Conservation (phyloP, 805 yeast species). For the Schwanniomyces polymorphus region DNA sequence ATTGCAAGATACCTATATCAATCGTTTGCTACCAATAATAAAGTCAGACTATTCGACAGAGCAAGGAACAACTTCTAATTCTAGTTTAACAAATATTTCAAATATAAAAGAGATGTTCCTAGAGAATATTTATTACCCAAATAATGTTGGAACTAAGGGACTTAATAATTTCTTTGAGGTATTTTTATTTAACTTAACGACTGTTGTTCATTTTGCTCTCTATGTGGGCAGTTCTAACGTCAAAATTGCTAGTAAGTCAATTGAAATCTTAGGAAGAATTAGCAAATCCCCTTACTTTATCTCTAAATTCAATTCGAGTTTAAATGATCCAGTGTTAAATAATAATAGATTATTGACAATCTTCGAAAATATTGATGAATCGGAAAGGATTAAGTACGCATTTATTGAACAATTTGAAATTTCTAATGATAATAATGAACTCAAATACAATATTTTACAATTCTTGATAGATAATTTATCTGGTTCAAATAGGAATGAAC, state of each 20-base stretch:
- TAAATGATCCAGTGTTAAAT: conserved; percentile 30
- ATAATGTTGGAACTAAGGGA: conserved; percentile 56
- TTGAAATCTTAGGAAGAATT: conserved; percentile 53
- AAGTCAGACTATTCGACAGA: conserved; percentile 22
- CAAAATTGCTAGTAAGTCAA: conserved; percentile 51
- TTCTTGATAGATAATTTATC: conserved; percentile 53
- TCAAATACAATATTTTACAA: conserved; percentile 60
- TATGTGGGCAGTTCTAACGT: conserved; percentile 63
- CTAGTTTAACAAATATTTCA: conserved; percentile 27
- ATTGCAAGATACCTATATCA: conserved; percentile 60
- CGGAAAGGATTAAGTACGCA: conserved; percentile 68
- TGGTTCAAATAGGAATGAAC: conserved; percentile 35
- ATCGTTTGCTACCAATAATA: conserved; percentile 51
- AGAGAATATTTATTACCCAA: conserved; percentile 39
- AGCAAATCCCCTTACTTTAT: conserved; percentile 50
- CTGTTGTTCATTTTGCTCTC: conserved; percentile 72
- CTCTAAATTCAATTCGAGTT: conserved; percentile 12
- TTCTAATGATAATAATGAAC: conserved; percentile 36
- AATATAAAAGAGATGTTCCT: conserved; percentile 18
- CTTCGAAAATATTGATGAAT: conserved; percentile 75
- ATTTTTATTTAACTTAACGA: conserved; percentile 64
- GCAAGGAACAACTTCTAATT: conserved; percentile 10
- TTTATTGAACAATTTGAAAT: conserved; percentile 65
- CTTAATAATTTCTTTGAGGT: conserved; percentile 69
- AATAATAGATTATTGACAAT: conserved; percentile 68